Percentiles rank a stretch among this genome's conserved stretches.
Evolutionary conservation across 176 grass and related monocot species (phyloP).

Genomic region (Neostapfia colusana): DNA sequence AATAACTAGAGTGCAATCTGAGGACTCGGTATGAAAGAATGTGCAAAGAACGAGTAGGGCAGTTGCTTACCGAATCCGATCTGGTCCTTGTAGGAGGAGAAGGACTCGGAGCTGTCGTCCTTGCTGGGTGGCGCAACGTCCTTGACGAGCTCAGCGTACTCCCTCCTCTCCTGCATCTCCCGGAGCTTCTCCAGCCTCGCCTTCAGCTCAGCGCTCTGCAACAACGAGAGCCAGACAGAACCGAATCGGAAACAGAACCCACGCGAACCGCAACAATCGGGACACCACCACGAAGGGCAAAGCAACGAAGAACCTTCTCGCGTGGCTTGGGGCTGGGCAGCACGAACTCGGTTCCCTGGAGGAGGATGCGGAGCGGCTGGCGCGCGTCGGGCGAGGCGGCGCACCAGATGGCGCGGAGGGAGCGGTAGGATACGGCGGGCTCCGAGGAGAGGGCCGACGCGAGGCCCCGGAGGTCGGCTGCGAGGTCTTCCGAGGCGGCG

Average conservation of each 20-base stretch:
- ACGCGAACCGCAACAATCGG: neutral
- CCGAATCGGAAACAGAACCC: neutral
- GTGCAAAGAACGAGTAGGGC: neutral
- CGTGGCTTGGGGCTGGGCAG: constrained; percentile 72
- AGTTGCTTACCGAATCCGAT: constrained; percentile 85
- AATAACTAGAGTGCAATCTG: no score
- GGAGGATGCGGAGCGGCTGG: constrained; percentile 56
- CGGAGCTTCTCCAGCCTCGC: constrained; percentile 76
- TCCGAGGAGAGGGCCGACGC: constrained; percentile 41
- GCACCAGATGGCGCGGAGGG: constrained; percentile 71
- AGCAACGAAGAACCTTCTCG: constrained; percentile 55
- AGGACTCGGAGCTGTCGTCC: constrained; percentile 62
- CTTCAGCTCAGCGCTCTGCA: constrained; percentile 85
- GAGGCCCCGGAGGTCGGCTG: constrained; percentile 48
- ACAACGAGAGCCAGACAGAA: neutral
- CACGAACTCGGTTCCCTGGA: constrained; percentile 56
- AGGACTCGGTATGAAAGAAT: neutral
- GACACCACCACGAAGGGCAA: neutral
- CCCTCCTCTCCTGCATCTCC: constrained; percentile 74
- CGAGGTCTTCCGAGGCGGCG: constrained; percentile 28
- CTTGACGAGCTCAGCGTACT: constrained; percentile 82
- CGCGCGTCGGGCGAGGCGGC: constrained; percentile 45
- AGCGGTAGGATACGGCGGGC: constrained; percentile 49
- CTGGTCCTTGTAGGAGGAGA: constrained; percentile 96
- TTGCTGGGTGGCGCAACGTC: constrained; percentile 59